Percentiles rank a stretch among this genome's conserved stretches.
These are phyloP conservation scores for Candida taoyuanica DNA, from an alignment of 805 yeast genomes.

Conservation along the genomic window DNA sequence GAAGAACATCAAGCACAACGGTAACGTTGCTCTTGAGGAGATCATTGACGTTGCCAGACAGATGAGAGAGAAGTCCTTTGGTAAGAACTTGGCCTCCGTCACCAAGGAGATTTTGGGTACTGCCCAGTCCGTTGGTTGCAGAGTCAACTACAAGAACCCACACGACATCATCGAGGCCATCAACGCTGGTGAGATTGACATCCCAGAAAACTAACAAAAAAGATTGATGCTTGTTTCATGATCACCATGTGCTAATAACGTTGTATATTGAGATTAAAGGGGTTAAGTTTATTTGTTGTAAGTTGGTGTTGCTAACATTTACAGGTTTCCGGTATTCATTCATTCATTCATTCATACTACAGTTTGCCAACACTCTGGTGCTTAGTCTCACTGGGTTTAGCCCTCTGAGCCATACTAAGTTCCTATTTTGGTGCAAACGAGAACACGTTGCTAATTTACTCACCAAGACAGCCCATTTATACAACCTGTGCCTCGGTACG, in stretches of 20 bases:
- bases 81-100: conserved; percentile 95
- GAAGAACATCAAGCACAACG: conserved; percentile 98
- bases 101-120: conserved; percentile 99
- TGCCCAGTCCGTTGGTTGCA: conserved; percentile 99
- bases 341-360: conserved; percentile 27
- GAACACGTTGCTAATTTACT: conserved; percentile 63
- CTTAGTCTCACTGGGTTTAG: conserved; percentile 37
- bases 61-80: conserved; percentile 96
- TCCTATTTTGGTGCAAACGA: conserved; percentile 93
- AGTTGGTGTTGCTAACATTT: conserved; percentile 3
- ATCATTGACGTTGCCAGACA: conserved; percentile 95
- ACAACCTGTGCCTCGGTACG: conserved; percentile 20
- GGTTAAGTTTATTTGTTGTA: conserved; percentile 14
- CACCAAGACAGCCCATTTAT: conserved; percentile 48
- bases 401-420: conserved; percentile 48
- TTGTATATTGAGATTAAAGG: conserved; percentile 23
- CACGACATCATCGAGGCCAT: conserved; percentile 98
- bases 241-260: conserved; percentile 20
- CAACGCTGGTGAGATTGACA: conserved; percentile 96
- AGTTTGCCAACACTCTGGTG: conserved; percentile 95
- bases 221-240: too few species aligned
- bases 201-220: conserved; percentile 80
- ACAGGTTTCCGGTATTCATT: conserved; percentile 2
- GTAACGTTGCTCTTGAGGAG: conserved; percentile 97
- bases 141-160: conserved; percentile 99